A percentile compares a stretch with the other conserved stretches of the same genome.
Evolutionary conservation across 441 rosid genomes (phyloP).

Genomic region (Euphorbia schlechtendalii): DNA sequence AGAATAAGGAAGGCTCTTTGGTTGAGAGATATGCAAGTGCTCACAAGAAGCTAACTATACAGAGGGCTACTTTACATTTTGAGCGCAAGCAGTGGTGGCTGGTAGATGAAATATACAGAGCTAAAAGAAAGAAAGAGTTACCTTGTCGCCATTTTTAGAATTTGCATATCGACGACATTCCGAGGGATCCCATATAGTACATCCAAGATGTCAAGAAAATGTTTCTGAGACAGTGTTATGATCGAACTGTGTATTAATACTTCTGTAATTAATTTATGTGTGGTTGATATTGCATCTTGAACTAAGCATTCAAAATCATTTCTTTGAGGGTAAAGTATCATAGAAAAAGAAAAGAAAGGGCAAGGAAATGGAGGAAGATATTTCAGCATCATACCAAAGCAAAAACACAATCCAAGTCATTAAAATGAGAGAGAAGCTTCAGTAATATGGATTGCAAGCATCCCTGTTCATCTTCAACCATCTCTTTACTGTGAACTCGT

Average conservation of each 20-base stretch:
- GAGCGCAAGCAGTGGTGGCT: conserved; percentile 4
- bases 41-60: not conserved
- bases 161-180: conserved; percentile 50
- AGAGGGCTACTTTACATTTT: not conserved
- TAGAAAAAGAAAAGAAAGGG: not conserved
- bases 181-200: conserved; percentile 58
- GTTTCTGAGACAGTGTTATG: conserved; percentile 38
- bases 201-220: conserved; percentile 77
- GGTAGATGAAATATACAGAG: not conserved
- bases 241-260: conserved; percentile 14
- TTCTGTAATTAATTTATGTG: not conserved
- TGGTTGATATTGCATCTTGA: conserved; percentile 11
- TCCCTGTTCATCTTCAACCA: conserved; percentile 58
- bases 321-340: not conserved
- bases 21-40: not conserved
- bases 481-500: conserved; percentile 40
- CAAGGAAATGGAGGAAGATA: not conserved
- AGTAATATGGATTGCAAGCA: conserved; percentile 69
- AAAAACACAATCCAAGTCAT: conserved; percentile 53
- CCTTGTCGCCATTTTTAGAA: conserved; percentile 70
- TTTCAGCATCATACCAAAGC: conserved; percentile 47
- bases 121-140: conserved; percentile 25
- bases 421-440: conserved; percentile 68
- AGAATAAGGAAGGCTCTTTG: not conserved
- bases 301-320: not conserved